A percentile compares a stretch with the other conserved stretches of the same genome.
These are phyloP conservation scores for Gypsophila paniculata DNA, from an alignment of 179 eudicot genomes.

Conservation along the genomic window DNA sequence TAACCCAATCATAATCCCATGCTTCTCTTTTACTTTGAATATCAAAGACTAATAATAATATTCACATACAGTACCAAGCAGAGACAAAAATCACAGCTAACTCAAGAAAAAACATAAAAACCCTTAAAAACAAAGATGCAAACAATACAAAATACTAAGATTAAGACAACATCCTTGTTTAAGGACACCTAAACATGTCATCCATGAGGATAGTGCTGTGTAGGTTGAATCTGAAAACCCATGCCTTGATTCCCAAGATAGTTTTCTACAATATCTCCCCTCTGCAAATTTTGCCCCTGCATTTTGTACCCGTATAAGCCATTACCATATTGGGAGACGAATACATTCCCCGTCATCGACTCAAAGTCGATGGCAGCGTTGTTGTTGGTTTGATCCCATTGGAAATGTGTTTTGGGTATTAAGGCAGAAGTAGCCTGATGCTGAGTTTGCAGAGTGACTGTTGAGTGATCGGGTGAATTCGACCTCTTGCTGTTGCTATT, in stretches of 20 bases:
- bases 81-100: conserved; percentile 34
- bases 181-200: conserved; percentile 36
- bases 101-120: conserved; percentile 25
- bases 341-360: conserved; percentile 40
- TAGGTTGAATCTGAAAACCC: conserved; percentile 67
- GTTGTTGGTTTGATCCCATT: conserved; percentile 49
- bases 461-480: conserved; percentile 44
- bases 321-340: conserved; percentile 44
- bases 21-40: conserved; percentile 28
- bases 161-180: conserved; percentile 32
- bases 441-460: conserved; percentile 31
- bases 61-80: conserved; percentile 34
- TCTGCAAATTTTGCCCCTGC: conserved; percentile 44
- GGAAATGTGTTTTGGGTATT: conserved; percentile 37
- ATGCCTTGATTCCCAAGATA: conserved; percentile 38
- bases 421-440: conserved; percentile 34
- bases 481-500: conserved; percentile 35
- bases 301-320: conserved; percentile 44
- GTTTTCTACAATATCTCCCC: conserved; percentile 33
- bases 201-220: conserved; percentile 54
- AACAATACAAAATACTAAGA: conserved; percentile 37
- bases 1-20: conserved; percentile 24
- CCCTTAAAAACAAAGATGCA: conserved; percentile 27
- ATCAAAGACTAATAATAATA: conserved; percentile 38
- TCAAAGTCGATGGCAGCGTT: conserved; percentile 43